These are phyloP conservation scores for Ambrosia hybrid DNA, from an alignment of 140 eudicot species.

Conservation along the genomic window DNA sequence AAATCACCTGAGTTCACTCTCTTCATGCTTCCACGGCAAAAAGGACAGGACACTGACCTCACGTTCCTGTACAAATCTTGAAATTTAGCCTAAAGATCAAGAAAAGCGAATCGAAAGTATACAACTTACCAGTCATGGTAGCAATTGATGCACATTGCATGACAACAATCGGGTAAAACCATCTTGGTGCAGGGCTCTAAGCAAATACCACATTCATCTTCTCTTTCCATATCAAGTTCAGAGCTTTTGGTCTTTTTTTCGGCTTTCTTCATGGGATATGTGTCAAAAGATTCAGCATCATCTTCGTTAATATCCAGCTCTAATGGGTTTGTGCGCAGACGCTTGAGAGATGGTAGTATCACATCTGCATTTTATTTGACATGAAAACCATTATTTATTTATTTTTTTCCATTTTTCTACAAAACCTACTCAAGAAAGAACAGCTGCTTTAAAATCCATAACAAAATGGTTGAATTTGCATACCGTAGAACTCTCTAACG, in stretches of 20 bases:
- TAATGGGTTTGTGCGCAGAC: constrained; percentile 37
- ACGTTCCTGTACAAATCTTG: constrained; percentile 47
- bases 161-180: constrained; percentile 77
- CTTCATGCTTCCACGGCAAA: constrained; percentile 77
- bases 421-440: constrained; percentile 4
- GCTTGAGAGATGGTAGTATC: constrained; percentile 66
- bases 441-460: background rate
- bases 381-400: background rate
- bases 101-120: background rate
- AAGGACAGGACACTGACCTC: constrained; percentile 78
- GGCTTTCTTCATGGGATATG: constrained; percentile 20
- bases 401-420: background rate
- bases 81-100: constrained; percentile 25
- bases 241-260: constrained; percentile 31
- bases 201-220: constrained; percentile 91
- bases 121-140: constrained; percentile 69
- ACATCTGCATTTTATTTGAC: constrained; percentile 42
- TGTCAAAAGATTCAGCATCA: constrained; percentile 20
- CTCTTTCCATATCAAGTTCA: constrained; percentile 58
- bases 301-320: constrained; percentile 37
- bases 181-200: constrained; percentile 70
- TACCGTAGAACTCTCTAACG: constrained; percentile 69
- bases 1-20: constrained; percentile 70
- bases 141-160: constrained; percentile 78
- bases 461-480: background rate